These are phyloP conservation scores for Selaginella moellendorffii DNA, from an alignment of 75 land plant species.

Conservation along the genomic window DNA sequence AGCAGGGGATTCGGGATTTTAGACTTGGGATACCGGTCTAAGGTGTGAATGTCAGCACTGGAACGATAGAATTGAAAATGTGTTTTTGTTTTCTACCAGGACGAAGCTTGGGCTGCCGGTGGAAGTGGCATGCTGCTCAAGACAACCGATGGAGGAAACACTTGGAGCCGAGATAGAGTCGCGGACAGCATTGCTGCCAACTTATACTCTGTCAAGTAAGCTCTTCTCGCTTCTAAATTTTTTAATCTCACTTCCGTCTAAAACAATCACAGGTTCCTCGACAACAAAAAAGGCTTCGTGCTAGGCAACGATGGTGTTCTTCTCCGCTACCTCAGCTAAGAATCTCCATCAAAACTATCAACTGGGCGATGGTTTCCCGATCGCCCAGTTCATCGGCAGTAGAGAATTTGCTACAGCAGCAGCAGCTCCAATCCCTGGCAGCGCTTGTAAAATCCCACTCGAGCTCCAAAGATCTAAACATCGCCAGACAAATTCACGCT, in stretches of 20 bases:
- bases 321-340: conserved; percentile 76
- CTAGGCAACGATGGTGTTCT: conserved; percentile 93
- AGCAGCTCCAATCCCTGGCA: too few relatives aligned
- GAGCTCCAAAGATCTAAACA: too few relatives aligned
- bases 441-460: too few relatives aligned
- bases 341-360: too few relatives aligned
- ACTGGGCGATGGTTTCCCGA: too few relatives aligned
- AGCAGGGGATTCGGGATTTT: conserved; percentile 94
- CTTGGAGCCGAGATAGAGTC: conserved; percentile 89
- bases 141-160: conserved; percentile 80
- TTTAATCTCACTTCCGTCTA: neutral
- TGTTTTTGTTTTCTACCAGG: conserved; percentile 25
- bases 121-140: conserved; percentile 83
- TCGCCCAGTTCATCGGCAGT: too few relatives aligned
- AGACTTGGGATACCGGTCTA: conserved; percentile 93
- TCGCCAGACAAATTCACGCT: too few relatives aligned
- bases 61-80: neutral
- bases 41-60: conserved; percentile 31
- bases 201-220: conserved; percentile 93
- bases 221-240: too few relatives aligned
- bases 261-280: conserved; percentile 44
- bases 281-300: conserved; percentile 68
- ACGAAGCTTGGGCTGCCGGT: conserved; percentile 99
- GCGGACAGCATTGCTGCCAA: conserved; percentile 96
- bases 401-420: too few relatives aligned